Evolutionary conservation across 768 basidiomycete genomes (phyloP), one percentile per base, ranked within the genome.

Genomic region (Leccinum aurantiacum): DNA sequence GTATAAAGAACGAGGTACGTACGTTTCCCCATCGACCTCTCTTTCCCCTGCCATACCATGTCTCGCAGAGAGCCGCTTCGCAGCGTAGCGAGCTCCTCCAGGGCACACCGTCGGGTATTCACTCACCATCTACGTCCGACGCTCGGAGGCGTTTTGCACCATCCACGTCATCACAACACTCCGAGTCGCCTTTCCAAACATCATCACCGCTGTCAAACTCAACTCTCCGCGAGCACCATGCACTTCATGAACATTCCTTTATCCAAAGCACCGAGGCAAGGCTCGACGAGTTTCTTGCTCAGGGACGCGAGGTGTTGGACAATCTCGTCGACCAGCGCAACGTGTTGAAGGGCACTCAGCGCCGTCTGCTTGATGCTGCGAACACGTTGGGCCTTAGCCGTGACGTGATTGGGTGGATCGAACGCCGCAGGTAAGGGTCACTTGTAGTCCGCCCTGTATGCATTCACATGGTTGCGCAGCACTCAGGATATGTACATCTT

Each of bases 401-500:
- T 61, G 84, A 96, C 70, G 95, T 96, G 35, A 98, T 99, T 73
- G 88, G 91, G 7, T 99, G 95, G 93, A 95, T 99, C 64, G 97
- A 99, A 71, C 84, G 88, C 63, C 80, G 97, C 74, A 97, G 93
- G 95, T 93, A 62, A 62, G 61, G 9, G 60, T 47, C 55, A 38
- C 49, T 54, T 15, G 24, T 17, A 41, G 2, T 31, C 44, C 4
- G n/a, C 24, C 50, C 48, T 54, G 60, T 48, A 24, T 15, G 9
- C 5, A 19, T 37, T 68, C 38, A 72, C 69, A 37, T 37, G 54
- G 50, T 56, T 25, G 35, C 47, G 10, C 71, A 96, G 95, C 70
- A 94, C 89, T 47, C 95, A 96, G 71, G 96, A 99, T 71, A 93
- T 89, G 80, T 95, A 93, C 65, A 95, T 99, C 63, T 95, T 99